Percentiles rank a stretch among this genome's conserved stretches.
Conservation (phyloP, 75 land plant genomes). For the Sequoiadendron giganteum region DNA sequence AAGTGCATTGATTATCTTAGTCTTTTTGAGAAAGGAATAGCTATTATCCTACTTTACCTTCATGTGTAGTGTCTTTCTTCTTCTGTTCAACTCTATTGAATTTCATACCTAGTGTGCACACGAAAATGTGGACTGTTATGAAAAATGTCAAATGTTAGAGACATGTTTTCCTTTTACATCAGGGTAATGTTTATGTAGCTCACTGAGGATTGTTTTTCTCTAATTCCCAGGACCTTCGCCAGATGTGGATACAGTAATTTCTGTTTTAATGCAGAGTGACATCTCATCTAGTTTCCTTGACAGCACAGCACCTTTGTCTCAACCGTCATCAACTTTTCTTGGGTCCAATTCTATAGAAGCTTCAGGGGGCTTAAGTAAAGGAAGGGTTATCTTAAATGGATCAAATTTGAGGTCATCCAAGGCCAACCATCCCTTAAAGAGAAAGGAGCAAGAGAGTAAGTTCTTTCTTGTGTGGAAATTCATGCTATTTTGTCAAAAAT, state of each 20-base stretch:
- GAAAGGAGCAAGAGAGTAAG: constrained; percentile 74
- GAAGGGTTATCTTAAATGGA: constrained; percentile 34
- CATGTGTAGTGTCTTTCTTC: not conserved
- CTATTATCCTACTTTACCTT: not conserved
- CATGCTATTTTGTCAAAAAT: not conserved
- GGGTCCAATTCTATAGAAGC: constrained; percentile 36
- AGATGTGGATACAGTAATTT: constrained; percentile 73
- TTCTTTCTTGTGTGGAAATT: not conserved
- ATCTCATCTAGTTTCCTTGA: constrained; percentile 37
- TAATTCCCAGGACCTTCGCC: constrained; percentile 74
- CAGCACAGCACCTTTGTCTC: constrained; percentile 18
- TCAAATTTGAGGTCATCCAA: constrained; percentile 40
- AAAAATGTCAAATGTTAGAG: not conserved
- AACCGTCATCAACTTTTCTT: constrained; percentile 22
- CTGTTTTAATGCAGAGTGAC: constrained; percentile 64
- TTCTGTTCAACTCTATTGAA: not conserved
- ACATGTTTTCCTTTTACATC: not conserved
- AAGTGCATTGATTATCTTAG: not conserved
- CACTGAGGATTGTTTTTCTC: not conserved
- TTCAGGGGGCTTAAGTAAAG: constrained; percentile 48
- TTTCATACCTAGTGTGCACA: not conserved
- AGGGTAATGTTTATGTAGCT: not conserved
- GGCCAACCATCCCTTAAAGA: constrained; percentile 38
- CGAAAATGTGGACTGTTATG: not conserved
- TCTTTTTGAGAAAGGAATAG: not conserved